A percentile compares a stretch with the other conserved stretches of the same genome.
These are phyloP conservation scores for Candida albicans DNA, from an alignment of 1,139 yeast genomes.

Conservation along the genomic window DNA sequence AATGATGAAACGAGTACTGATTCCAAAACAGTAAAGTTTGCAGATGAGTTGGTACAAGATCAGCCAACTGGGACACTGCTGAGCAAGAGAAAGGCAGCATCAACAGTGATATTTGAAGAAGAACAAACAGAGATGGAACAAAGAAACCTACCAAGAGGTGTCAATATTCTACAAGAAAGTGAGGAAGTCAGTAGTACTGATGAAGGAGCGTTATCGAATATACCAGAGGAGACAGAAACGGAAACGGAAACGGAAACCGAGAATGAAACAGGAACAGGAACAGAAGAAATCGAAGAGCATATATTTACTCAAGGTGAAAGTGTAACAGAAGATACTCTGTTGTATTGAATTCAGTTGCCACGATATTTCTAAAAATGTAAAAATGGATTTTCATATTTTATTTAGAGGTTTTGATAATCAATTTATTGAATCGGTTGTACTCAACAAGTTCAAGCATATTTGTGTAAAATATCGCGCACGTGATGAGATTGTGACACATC, in stretches of 20 bases:
- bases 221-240: slow-evolving; percentile 14
- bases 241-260: neutral
- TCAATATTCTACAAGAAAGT: neutral
- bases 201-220: slow-evolving; percentile 10
- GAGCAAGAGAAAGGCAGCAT: too few relatives aligned
- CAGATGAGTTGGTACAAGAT: too few relatives aligned
- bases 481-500: too few relatives aligned
- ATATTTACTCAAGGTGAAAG: slow-evolving; percentile 8
- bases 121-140: neutral
- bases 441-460: too few relatives aligned
- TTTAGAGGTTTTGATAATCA: too few relatives aligned
- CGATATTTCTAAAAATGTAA: neutral
- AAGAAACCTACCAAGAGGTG: neutral
- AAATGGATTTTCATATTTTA: neutral
- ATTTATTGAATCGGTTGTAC: too few relatives aligned
- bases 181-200: neutral
- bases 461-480: too few relatives aligned
- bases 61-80: too few relatives aligned
- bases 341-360: neutral
- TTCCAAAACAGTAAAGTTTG: too few relatives aligned
- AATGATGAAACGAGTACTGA: too few relatives aligned
- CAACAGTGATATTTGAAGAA: too few relatives aligned
- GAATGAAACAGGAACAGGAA: slow-evolving; percentile 13
- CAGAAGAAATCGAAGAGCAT: slow-evolving; percentile 11
- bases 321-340: slow-evolving; percentile 9